Evolutionary conservation across 345 rosid species (phyloP).

Genomic region (Laguncularia racemosa): DNA sequence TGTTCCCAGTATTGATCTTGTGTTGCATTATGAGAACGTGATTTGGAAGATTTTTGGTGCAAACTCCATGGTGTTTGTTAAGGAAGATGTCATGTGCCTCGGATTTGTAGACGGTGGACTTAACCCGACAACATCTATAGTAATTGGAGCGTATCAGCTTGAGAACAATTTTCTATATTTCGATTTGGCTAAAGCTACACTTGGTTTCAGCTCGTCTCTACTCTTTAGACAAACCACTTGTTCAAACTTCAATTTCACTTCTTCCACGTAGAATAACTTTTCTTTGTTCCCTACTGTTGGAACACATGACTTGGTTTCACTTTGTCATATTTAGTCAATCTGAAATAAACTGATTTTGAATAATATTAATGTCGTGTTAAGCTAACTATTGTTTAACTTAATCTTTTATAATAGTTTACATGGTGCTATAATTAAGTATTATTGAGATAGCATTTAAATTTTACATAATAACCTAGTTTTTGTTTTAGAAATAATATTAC

Average conservation of each 20-base stretch:
- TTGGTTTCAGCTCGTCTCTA: constrained; percentile 35
- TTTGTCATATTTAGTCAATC: no score
- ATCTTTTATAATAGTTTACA: no score
- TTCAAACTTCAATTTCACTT: constrained; percentile 2
- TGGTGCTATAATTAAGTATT: no score
- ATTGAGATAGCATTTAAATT: no score
- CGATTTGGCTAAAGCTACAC: constrained; percentile 22
- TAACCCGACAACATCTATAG: constrained; percentile 17
- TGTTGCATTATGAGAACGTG: constrained; percentile 13
- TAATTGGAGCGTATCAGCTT: constrained; percentile 28
- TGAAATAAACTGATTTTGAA: no score
- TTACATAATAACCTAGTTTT: no score
- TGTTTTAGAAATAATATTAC: no score
- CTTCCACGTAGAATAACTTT: no score
- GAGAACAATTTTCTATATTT: constrained; percentile 27
- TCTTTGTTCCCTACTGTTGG: no score
- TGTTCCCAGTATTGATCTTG: constrained; percentile 23
- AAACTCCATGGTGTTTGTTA: constrained; percentile 30
- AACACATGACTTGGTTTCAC: no score
- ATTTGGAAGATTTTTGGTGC: constrained; percentile 29
- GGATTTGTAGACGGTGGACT: constrained; percentile 32
- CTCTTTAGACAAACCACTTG: constrained; percentile 20
- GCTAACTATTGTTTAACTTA: no score
- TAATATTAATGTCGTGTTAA: no score
- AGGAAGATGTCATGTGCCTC: constrained; percentile 12